Base-by-base conservation (phyloP, 257 asterid genomes). In the Nicotiana obtusifolia region DNA sequence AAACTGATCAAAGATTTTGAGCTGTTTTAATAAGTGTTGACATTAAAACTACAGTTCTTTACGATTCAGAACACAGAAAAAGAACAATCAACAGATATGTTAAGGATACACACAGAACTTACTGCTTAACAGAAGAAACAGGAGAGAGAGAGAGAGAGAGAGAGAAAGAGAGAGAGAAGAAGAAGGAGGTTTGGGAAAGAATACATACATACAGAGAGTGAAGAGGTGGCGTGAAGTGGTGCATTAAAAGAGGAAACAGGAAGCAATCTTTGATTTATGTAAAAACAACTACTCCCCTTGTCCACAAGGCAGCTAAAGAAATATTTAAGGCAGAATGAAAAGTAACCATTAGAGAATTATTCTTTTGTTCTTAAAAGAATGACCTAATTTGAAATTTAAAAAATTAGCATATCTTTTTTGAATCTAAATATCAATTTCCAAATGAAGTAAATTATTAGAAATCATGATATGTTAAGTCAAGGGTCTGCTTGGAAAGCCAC, bases 101-200 rank as follows among this genome's bases (percentile, higher is more conserved):
- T 16, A 31, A 31, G 20, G 37, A 47, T 47, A n/a, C 47, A 67
- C 15, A 78, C 86, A 85, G 67, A 89, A 86, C 91, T 86, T 87
- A 83, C 84, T 61, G 85, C 88, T 84, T 82, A 83, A 77, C 77
- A 53, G 59, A 65, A 53, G 31, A 82, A 61, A 59, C 69, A 77
- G 75, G 77, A 84, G 61, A 81, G 60, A 80, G 60, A 82, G 59
- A 85, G 83, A 83, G 10, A 26, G 30, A 1, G n/a, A n/a, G n/a
- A n/a, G n/a, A n/a, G n/a, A n/a, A n/a, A 84, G 65, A 78, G 57
- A 80, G 65, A 82, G 64, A 84, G 83, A 83, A 83, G 10, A 64
- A 4, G 2, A 7, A 7, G 26, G 56, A 5, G 5, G 82, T 84
- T 78, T 64, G 71, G 64, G 80, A 64, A 24, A 78, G 78, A 78